A percentile compares a stretch with the other conserved stretches of the same genome.
Evolutionary conservation across 345 rosid species (phyloP).

Genomic region (Corymbia maculata): DNA sequence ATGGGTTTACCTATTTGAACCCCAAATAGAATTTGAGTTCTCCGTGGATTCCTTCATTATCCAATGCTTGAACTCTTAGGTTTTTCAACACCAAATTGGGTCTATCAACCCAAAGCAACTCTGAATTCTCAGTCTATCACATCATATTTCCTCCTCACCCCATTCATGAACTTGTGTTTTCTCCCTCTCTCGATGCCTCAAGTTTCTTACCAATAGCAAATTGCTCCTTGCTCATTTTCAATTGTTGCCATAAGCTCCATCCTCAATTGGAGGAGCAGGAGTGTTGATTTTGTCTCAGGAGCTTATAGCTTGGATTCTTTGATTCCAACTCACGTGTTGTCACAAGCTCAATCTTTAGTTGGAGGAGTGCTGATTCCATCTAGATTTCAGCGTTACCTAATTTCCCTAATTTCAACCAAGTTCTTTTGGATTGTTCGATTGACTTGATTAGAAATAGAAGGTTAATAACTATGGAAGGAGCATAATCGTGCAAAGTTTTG

Average conservation of each 20-base stretch:
- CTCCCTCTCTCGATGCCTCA: not conserved
- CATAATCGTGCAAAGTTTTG: no score
- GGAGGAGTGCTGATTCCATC: not conserved
- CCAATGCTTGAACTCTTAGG: not conserved
- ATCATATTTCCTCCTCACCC: not conserved
- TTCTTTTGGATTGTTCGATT: no score
- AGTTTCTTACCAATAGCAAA: not conserved
- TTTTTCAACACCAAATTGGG: not conserved
- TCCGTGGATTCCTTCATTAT: not conserved
- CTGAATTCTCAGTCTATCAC: not conserved
- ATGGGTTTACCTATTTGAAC: not conserved
- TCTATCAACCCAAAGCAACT: not conserved
- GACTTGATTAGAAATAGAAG: no score
- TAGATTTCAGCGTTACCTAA: no score
- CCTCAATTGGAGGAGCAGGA: not conserved
- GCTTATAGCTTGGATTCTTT: not conserved
- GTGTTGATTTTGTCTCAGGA: not conserved
- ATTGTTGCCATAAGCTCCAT: not conserved
- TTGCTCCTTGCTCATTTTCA: not conserved
- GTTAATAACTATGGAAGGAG: no score
- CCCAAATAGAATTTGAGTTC: not conserved
- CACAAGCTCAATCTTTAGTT: not conserved
- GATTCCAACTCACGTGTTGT: not conserved
- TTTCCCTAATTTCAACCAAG: no score
- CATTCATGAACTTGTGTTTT: not conserved